Conservation (phyloP, 257 asterid species). For the Ballota nigra region DNA sequence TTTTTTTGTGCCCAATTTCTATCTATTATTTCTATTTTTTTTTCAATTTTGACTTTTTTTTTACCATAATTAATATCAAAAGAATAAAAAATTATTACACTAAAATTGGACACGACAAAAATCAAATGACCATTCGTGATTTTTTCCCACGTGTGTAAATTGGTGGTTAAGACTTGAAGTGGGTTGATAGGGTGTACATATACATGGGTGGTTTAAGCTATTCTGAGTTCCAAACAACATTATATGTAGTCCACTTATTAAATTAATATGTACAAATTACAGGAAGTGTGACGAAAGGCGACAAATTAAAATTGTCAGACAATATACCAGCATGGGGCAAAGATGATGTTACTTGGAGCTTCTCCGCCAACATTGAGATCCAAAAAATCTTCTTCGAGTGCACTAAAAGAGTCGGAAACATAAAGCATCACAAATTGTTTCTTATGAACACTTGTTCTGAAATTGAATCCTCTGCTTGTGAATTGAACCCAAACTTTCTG, state of each 20-base stretch:
- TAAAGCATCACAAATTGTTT: slow-evolving; percentile 2
- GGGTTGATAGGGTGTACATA: not conserved
- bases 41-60: too few species aligned
- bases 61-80: too few species aligned
- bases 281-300: slow-evolving; percentile 25
- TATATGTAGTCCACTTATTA: not conserved
- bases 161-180: too few species aligned
- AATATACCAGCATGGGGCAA: slow-evolving; percentile 4
- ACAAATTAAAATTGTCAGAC: not conserved
- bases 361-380: not conserved
- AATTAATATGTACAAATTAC: not conserved
- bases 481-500: slow-evolving; percentile 20
- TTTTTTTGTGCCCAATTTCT: too few species aligned
- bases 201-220: not conserved
- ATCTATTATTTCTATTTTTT: too few species aligned
- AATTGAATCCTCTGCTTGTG: slow-evolving; percentile 12
- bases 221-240: not conserved
- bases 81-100: too few species aligned
- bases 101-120: too few species aligned
- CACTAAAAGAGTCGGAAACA: not conserved
- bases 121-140: too few species aligned
- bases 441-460: slow-evolving; percentile 21
- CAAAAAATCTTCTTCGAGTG: slow-evolving; percentile 23
- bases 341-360: slow-evolving; percentile 22
- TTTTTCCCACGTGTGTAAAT: too few species aligned